Conservation (phyloP, 768 basidiomycete genomes). For the Erythrobasidium yunnanense region DNA sequence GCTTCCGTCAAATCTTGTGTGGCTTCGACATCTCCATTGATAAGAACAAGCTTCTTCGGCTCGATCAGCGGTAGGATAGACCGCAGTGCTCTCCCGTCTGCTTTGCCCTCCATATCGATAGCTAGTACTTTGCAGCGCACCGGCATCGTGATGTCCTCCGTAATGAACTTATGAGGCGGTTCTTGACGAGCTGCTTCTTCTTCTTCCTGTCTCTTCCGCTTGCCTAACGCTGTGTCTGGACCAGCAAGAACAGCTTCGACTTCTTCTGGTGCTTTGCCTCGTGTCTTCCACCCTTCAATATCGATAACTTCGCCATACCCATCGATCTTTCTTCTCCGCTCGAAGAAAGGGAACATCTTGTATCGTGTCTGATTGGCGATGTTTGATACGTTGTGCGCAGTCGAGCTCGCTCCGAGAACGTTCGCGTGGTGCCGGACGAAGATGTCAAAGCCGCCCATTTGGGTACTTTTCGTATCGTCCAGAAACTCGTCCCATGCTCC, state of each 20-base stretch:
- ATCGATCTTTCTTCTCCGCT: slow-evolving; percentile 82
- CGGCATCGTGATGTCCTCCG: slow-evolving; percentile 62
- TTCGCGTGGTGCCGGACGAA: slow-evolving; percentile 49
- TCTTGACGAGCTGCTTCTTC: slow-evolving; percentile 62
- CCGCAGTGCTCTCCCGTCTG: slow-evolving; percentile 92
- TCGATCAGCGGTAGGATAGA: slow-evolving; percentile 93
- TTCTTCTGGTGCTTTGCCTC: slow-evolving; percentile 52
- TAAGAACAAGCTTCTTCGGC: slow-evolving; percentile 88
- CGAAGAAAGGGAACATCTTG: slow-evolving; percentile 94
- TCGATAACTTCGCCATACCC: slow-evolving; percentile 92
- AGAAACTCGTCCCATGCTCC: slow-evolving; percentile 33
- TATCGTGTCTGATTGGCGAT: slow-evolving; percentile 51
- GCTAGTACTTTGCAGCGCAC: slow-evolving; percentile 77
- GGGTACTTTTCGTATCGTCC: slow-evolving; percentile 36
- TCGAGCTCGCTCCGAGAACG: slow-evolving; percentile 59
- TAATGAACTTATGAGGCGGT: slow-evolving; percentile 81
- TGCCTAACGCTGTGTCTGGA: slow-evolving; percentile 61
- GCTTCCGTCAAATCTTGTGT: slow-evolving; percentile 66
- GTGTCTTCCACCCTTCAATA: slow-evolving; percentile 87
- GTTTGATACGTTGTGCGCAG: slow-evolving; percentile 46
- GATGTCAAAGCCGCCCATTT: slow-evolving; percentile 76
- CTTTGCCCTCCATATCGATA: slow-evolving; percentile 90
- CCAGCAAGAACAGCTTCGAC: slow-evolving; percentile 9
- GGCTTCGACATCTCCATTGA: slow-evolving; percentile 60
- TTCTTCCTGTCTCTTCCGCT: slow-evolving; percentile 57